Evolutionary conservation across 2,329 filamentous ascomycete genomes (phyloP), one percentile per base, ranked within the genome.

Genomic region (Cercospora sp.): DNA sequence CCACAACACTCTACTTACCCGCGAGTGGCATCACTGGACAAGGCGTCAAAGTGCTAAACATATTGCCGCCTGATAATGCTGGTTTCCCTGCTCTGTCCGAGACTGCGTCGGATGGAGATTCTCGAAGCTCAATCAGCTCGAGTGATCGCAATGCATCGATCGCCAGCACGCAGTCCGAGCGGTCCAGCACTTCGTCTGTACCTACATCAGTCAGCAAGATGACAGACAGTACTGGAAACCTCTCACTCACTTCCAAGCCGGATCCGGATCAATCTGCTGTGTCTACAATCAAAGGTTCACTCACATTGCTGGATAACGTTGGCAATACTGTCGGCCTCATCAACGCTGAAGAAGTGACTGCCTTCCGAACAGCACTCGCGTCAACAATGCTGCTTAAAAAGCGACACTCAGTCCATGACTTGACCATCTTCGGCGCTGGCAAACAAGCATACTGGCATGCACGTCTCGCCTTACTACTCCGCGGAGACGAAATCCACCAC

Each of bases 371-470:
- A 0, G 87, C 89, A 0, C 80, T 91, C 12, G 86, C 87, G 0
- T 85, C 86, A 12, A 86, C 89, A 66, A 82, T 90, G 72, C 83
- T 90, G 18, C 87, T 87, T 75, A 83, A 82, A 73, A 83, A 84
- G 74, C 91, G 94, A 66, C 83, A 86, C 65, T 86, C 86, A 30
- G 90, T 97, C 51, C 89, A 90, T 76, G 92, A 89, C 13, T 77
- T 97, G 10, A 89, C 90, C 13, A 90, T 97, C 63, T 98, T 97
- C 78, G 94, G 94, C 26, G 90, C 91, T 37, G 94, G 94, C 57
- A 89, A 90, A 73, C 94, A 97, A 82, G 94, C 94, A 12, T 97
- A 94, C 82, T 98, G 94, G 94, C 94, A 97, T 78, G 88, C 97
- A 53, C 90, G 93, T 0, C 86, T 98, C 4, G 90, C 94, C 0